Evolutionary conservation across 2,329 filamentous ascomycete species (phyloP), one percentile per base, ranked within the genome.

Genomic region (Epichloe gansuensis): DNA sequence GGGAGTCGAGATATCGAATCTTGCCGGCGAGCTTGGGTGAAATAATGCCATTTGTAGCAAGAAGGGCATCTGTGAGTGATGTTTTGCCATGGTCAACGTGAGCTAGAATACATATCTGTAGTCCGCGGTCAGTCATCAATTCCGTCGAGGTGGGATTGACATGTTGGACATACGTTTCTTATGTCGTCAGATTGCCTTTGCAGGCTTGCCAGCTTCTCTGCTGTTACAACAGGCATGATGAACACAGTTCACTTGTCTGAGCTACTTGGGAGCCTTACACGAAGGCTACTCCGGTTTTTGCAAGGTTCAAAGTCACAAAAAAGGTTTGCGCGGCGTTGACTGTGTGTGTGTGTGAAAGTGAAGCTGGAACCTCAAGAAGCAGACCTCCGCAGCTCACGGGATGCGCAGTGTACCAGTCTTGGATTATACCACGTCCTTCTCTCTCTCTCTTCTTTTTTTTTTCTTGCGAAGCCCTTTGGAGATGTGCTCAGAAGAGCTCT

Each of bases 41-140:
- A 64, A 98, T 98, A 72, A 98, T 97, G 72, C 93, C 93, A 78
- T 98, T 98, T 58, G 93, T 97, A 68, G 93, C 91, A 63, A 98
- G 87, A 50, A 98, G 81, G 55, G 89, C 89, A 69, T 98, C 93
- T 53, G 90, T 95, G 60, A 98, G 81, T 36, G 93, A 97, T 3
- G 93, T 98, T 71, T 98, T 98, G 63, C 93, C 93, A 77, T 98
- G 93, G 68, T 98, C 93, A 62, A 97, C 91, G 66, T 97, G 91
- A 46, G 91, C 91, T 59, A 97, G 73, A 61, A 97, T 95, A 68
- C 91, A 96, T 59, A 96, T 95, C 87, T 89, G 42, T 17, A 27
- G 21, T 34, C 9, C 4, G 36, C 6, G 8, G 41, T 50, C 40
- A 50, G 48, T 25, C 25, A 42, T 49, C 45, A 34, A 8, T n/a